Evolutionary conservation across 768 basidiomycete genomes (phyloP).

Genomic region (Phanerochaete sordida): DNA sequence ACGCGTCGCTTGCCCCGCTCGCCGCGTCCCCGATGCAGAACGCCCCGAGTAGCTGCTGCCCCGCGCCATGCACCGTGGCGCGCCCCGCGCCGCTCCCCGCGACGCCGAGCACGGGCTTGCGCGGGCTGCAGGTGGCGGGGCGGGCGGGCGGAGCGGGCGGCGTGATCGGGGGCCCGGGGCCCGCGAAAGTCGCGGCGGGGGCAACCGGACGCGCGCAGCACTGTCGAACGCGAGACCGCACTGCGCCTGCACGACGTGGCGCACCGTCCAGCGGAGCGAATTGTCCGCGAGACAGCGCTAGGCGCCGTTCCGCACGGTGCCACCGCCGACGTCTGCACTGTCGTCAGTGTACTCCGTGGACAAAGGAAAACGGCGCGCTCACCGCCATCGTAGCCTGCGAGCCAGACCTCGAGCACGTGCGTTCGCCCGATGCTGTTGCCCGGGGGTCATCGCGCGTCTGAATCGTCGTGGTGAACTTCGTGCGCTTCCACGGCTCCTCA

Average conservation of each 20-base stretch:
- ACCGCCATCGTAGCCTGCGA: slow-evolving; percentile 71
- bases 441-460: not conserved
- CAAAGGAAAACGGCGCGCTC: slow-evolving; percentile 19
- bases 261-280: slow-evolving; percentile 76
- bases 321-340: slow-evolving; percentile 61
- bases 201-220: slow-evolving; percentile 41
- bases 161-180: slow-evolving; percentile 13
- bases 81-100: not conserved
- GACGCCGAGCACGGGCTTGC: not conserved
- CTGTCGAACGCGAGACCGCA: slow-evolving; percentile 59
- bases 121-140: not conserved
- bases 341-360: too few species aligned
- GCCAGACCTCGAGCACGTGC: slow-evolving; percentile 80
- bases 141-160: slow-evolving; percentile 1
- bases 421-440: slow-evolving; percentile 17
- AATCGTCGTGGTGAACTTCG: not conserved
- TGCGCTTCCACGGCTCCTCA: not conserved
- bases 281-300: slow-evolving; percentile 52
- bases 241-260: slow-evolving; percentile 52
- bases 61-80: too few species aligned
- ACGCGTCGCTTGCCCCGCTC: not conserved
- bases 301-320: slow-evolving; percentile 41
- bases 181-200: slow-evolving; percentile 17
- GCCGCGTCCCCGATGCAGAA: not conserved
- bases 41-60: not conserved